Conservation (phyloP, 2,329 filamentous ascomycete genomes). For the Whalleya microplaca region DNA sequence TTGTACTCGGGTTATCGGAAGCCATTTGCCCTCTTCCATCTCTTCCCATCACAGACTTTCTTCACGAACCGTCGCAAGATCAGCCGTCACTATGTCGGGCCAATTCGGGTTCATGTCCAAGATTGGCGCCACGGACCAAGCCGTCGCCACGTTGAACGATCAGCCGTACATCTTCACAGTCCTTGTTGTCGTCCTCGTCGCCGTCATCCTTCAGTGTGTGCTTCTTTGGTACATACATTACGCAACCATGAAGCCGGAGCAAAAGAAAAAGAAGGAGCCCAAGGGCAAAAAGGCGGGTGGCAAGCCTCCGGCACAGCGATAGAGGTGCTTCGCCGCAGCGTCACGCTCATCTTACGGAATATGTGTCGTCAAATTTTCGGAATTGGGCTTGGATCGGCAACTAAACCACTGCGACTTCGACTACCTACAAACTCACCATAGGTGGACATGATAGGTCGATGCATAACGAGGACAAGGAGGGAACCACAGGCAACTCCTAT, state of each 20-base stretch:
- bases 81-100: slow-evolving; percentile 42
- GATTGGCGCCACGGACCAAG: slow-evolving; percentile 61
- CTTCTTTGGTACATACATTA: slow-evolving; percentile 63
- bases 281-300: slow-evolving; percentile 44
- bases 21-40: background rate
- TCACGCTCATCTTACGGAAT: background rate
- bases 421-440: background rate
- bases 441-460: background rate
- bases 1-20: slow-evolving; percentile 5
- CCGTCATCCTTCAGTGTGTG: slow-evolving; percentile 48
- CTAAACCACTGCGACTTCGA: background rate
- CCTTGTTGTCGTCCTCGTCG: slow-evolving; percentile 57
- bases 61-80: slow-evolving; percentile 3
- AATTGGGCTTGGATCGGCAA: background rate
- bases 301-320: slow-evolving; percentile 35
- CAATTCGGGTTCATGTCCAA: slow-evolving; percentile 61
- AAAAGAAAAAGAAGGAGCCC: slow-evolving; percentile 57
- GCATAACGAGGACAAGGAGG: background rate
- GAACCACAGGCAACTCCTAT: background rate
- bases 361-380: background rate
- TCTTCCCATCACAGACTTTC: background rate
- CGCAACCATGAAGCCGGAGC: slow-evolving; percentile 64
- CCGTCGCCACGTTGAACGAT: slow-evolving; percentile 63
- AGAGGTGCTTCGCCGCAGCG: background rate
- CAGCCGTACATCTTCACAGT: slow-evolving; percentile 63